Percentiles rank a stretch among this genome's conserved stretches.
phyloP scores from a whole-genome alignment of 176 grass and related monocot genomes.

The Alloteropsis semialata region DNA sequence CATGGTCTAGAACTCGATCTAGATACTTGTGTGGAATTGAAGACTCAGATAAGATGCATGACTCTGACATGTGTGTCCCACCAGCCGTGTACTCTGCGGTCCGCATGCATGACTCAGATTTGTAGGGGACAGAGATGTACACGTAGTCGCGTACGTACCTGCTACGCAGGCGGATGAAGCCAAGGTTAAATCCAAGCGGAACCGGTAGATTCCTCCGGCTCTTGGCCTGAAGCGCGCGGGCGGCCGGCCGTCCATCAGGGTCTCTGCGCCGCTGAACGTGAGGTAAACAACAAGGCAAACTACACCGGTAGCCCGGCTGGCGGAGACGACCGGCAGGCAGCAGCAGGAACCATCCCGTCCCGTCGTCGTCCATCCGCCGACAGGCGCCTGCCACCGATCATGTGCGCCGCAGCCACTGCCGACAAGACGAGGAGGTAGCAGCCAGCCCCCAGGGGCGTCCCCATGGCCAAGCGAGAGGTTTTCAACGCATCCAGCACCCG shows the following conservation, averaged over 20 bases:
- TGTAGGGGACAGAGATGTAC: background rate
- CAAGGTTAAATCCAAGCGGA: slow-evolving; percentile 42
- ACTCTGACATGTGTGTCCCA: background rate
- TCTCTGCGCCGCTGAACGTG: slow-evolving; percentile 38
- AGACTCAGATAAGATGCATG: background rate
- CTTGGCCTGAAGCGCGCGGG: no score
- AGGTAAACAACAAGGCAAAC: slow-evolving; percentile 38
- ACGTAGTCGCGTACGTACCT: slow-evolving; percentile 24
- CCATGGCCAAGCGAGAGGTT: background rate
- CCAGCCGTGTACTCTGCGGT: background rate
- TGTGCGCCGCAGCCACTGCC: slow-evolving; percentile 36
- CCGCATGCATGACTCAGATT: slow-evolving; percentile 29
- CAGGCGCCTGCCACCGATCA: slow-evolving; percentile 36
- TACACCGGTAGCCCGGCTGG: slow-evolving; percentile 20
- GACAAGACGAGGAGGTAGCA: slow-evolving; percentile 1
- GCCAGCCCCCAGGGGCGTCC: background rate
- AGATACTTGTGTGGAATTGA: background rate
- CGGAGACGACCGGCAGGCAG: slow-evolving; percentile 13
- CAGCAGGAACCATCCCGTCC: slow-evolving; percentile 34
- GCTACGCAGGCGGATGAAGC: background rate
- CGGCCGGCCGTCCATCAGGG: slow-evolving; percentile 15
- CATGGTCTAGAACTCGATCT: background rate
- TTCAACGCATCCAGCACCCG: background rate
- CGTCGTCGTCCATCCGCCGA: slow-evolving; percentile 22
- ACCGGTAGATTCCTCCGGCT: slow-evolving; percentile 33